These are phyloP conservation scores for Alternaria rosae DNA, from an alignment of 2,329 filamentous ascomycete genomes.

Conservation along the genomic window DNA sequence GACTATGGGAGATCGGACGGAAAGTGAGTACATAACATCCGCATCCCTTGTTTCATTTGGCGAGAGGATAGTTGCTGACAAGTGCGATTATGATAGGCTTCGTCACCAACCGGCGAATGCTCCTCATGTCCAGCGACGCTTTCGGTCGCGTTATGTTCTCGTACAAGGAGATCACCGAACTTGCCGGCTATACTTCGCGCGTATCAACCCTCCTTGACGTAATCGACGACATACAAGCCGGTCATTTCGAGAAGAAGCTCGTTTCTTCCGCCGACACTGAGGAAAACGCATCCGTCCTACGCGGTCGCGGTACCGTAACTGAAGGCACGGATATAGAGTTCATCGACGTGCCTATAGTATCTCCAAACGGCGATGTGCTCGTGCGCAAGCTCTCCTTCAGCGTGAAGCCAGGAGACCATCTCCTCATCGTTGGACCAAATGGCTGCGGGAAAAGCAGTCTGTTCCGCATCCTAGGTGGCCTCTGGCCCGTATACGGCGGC, in stretches of 20 bases:
- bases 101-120: slow-evolving; percentile 90
- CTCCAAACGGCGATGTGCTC: slow-evolving; percentile 93
- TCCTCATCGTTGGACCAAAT: slow-evolving; percentile 95
- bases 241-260: slow-evolving; percentile 94
- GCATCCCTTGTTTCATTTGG: neutral
- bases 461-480: slow-evolving; percentile 92
- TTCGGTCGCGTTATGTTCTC: slow-evolving; percentile 57
- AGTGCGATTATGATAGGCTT: slow-evolving; percentile 63
- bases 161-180: slow-evolving; percentile 86
- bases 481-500: slow-evolving; percentile 98
- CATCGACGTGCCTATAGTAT: slow-evolving; percentile 90
- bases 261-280: slow-evolving; percentile 86
- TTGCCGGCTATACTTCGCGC: slow-evolving; percentile 93
- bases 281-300: slow-evolving; percentile 81
- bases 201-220: slow-evolving; percentile 90
- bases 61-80: slow-evolving; percentile 10
- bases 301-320: slow-evolving; percentile 79
- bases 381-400: slow-evolving; percentile 86
- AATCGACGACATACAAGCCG: slow-evolving; percentile 89
- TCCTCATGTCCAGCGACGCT: slow-evolving; percentile 85
- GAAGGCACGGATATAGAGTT: slow-evolving; percentile 88
- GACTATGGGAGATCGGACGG: slow-evolving; percentile 73
- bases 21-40: slow-evolving; percentile 56
- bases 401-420: slow-evolving; percentile 84
- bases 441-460: slow-evolving; percentile 96